phyloP scores from a whole-genome alignment of 805 yeast species.

The Komagataella mondaviorum region DNA sequence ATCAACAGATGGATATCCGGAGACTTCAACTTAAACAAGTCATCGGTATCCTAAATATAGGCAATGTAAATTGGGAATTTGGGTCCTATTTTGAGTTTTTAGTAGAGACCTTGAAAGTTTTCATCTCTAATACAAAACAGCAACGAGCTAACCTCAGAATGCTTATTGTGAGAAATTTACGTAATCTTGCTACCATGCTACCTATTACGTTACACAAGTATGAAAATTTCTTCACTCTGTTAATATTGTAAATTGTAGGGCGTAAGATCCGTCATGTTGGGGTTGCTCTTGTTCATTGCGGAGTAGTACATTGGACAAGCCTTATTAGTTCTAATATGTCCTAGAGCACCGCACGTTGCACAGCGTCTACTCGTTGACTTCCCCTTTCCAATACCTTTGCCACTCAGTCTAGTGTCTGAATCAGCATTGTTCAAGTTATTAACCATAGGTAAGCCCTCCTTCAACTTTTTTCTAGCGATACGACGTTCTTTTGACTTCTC shows the following conservation, averaged over 20 bases:
- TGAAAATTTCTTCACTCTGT: too few species aligned
- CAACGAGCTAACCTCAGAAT: too few species aligned
- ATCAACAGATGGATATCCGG: conserved; percentile 61
- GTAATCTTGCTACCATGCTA: too few species aligned
- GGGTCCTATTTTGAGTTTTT: not conserved
- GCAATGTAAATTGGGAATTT: not conserved
- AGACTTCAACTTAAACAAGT: not conserved
- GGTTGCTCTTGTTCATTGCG: not conserved
- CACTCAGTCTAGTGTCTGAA: conserved; percentile 28
- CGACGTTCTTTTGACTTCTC: conserved; percentile 65
- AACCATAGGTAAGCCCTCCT: conserved; percentile 19
- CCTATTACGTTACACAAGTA: too few species aligned
- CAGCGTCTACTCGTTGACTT: conserved; percentile 71
- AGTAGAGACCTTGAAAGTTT: too few species aligned
- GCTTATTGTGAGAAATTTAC: too few species aligned
- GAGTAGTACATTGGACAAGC: conserved; percentile 70
- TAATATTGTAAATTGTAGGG: not conserved
- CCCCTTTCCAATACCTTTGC: conserved; percentile 64
- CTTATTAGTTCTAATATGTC: conserved; percentile 86
- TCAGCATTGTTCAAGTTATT: conserved; percentile 18
- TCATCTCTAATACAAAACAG: too few species aligned
- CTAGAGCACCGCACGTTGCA: conserved; percentile 90
- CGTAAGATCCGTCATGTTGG: not conserved
- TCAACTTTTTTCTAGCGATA: conserved; percentile 38
- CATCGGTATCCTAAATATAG: not conserved